Evolutionary conservation across 164 flowering plant genomes (phyloP), one percentile per base, ranked within the genome.

Genomic region (Chimonanthus salicifolius): DNA sequence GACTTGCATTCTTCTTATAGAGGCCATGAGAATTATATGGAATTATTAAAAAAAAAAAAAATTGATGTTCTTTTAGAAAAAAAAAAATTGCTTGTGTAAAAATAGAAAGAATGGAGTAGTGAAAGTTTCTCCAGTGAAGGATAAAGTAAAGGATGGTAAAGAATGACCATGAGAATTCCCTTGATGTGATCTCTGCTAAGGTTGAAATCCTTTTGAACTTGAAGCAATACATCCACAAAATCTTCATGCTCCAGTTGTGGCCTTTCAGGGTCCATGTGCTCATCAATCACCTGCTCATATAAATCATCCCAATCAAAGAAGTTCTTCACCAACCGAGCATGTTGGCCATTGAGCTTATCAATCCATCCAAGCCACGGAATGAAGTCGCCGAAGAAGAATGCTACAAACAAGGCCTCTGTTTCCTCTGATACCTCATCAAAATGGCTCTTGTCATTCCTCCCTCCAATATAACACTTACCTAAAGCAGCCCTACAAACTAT

Each of bases 121-220:
- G 33, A 33, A 33, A 33, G 33, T 33, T 33, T 33, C 51, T 5
- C n/a, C 15, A 54, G 60, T 13, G 60, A 54, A 3, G 60, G 11
- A 10, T 4, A 10, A 54, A 54, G 15, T 54, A 16, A 54, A 54
- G 60, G 15, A 54, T 33, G 33, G 16, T 1, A 63, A 43, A 3
- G 66, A 8, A 63, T 21, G 66, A 72, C 78, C 81, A 79, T 79
- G 68, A 78, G 71, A 6, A 78, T 65, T 62, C 63, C 77, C 50
- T 78, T 78, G 58, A 78, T 78, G 21, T 74, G 78, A 21, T 79
- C 78, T 43, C 60, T 63, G 1, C 71, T 75, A 74, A 79, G 67
- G 8, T 69, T 62, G 54, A 69, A 47, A 66, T 77, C 73, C 69
- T 62, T 75, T 6, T 72, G 71, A 11, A 75, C 45, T 49, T 15